A percentile compares a stretch with the other conserved stretches of the same genome.
Evolutionary conservation across 2,329 filamentous ascomycete genomes (phyloP).

Genomic region (Microthyrium microscopicum): DNA sequence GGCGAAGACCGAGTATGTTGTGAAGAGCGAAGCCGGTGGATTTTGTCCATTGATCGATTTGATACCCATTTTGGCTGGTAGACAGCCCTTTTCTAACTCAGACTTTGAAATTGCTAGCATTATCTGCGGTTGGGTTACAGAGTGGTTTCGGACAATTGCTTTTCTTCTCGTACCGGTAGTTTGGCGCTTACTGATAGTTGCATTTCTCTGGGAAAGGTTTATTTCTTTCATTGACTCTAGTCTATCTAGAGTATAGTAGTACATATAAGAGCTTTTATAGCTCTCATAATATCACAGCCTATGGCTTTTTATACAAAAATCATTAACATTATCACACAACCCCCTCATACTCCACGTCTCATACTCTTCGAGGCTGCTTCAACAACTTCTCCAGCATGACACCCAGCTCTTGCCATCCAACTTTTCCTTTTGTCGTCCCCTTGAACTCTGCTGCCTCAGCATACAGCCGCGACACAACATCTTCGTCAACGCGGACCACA

Average conservation of each 20-base stretch:
- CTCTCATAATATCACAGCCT: too few relatives aligned
- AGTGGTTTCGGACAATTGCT: background rate
- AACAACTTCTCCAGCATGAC: conserved; percentile 21
- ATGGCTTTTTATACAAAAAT: too few relatives aligned
- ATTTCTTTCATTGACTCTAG: too few relatives aligned
- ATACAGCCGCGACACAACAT: conserved; percentile 25
- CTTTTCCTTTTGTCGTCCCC: conserved; percentile 15
- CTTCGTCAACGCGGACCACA: conserved; percentile 23
- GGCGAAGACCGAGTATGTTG: background rate
- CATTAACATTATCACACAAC: too few relatives aligned
- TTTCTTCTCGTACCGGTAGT: background rate
- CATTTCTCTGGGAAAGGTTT: too few relatives aligned
- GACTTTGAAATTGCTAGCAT: background rate
- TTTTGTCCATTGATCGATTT: background rate
- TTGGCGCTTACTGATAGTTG: too few relatives aligned
- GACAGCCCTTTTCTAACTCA: background rate
- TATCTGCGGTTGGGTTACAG: background rate
- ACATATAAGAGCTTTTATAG: too few relatives aligned
- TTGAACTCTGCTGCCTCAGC: conserved; percentile 14
- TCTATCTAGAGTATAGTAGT: too few relatives aligned
- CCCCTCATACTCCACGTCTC: too few relatives aligned
- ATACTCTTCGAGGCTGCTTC: too few relatives aligned
- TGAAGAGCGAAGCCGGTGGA: background rate
- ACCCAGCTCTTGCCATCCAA: conserved; percentile 23
- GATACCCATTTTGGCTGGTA: background rate